Conservation (phyloP, 2,329 filamentous ascomycete genomes). For the Penicillium sp. region DNA sequence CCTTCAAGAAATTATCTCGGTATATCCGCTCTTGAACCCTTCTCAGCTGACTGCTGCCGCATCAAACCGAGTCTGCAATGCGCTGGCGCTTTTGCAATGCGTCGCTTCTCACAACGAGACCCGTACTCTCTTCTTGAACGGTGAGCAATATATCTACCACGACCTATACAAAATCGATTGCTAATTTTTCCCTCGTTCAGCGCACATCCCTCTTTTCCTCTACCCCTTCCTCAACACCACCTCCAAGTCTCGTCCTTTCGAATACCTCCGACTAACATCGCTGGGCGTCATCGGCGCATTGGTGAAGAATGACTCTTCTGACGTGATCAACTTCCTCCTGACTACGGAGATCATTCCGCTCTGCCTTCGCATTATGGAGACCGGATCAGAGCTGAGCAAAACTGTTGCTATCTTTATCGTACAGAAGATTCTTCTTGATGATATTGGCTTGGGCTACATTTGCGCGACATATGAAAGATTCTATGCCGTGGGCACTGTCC, state of each 20-base stretch:
- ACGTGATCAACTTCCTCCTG: conserved; percentile 97
- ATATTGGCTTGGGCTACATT: conserved; percentile 94
- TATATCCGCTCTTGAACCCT: conserved; percentile 91
- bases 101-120: conserved; percentile 97
- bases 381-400: conserved; percentile 93
- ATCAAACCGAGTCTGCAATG: conserved; percentile 94
- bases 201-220: conserved; percentile 92
- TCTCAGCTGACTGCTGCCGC: conserved; percentile 96
- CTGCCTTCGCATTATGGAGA: conserved; percentile 98
- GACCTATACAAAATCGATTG: not conserved
- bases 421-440: conserved; percentile 94
- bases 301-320: conserved; percentile 96
- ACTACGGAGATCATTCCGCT: conserved; percentile 98
- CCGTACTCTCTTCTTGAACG: conserved; percentile 81
- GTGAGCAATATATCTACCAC: conserved; percentile 41
- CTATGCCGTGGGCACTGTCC: conserved; percentile 91
- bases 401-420: conserved; percentile 99
- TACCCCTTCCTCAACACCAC: conserved; percentile 98
- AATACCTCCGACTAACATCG: conserved; percentile 91
- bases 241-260: conserved; percentile 92
- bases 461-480: conserved; percentile 98
- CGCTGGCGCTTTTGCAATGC: conserved; percentile 86
- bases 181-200: conserved; percentile 41
- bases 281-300: conserved; percentile 92
- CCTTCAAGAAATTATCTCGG: conserved; percentile 95